These are phyloP conservation scores for Cicer judaicum DNA, from an alignment of 306 rosid species.

Conservation along the genomic window DNA sequence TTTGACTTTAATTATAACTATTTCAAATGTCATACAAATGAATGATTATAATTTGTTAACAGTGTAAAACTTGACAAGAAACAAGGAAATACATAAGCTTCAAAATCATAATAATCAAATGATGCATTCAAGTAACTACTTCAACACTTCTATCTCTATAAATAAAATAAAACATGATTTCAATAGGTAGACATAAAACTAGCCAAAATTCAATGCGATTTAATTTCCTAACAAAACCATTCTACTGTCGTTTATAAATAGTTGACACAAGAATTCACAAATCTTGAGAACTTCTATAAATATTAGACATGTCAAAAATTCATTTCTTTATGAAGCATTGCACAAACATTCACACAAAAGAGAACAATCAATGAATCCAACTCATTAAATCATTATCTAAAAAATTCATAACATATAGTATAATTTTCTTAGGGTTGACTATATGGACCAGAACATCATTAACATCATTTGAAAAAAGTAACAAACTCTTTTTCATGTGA, in stretches of 20 bases:
- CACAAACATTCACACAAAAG: background rate
- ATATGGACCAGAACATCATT: conserved; percentile 16
- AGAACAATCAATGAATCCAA: conserved; percentile 23
- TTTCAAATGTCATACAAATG: no score
- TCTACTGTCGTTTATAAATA: conserved; percentile 1
- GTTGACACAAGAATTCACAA: conserved; percentile 11
- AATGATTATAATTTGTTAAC: no score
- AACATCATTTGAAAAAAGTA: conserved; percentile 13
- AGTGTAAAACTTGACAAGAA: background rate
- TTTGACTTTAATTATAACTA: no score
- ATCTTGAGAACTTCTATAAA: background rate
- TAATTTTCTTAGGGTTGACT: background rate
- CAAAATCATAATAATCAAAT: conserved; percentile 1
- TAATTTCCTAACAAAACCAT: conserved; percentile 1
- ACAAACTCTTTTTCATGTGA: background rate
- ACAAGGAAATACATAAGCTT: background rate
- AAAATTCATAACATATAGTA: background rate
- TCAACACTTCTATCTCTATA: background rate
- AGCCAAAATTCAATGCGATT: background rate
- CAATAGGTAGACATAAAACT: background rate
- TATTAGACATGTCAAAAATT: background rate
- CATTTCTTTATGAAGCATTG: conserved; percentile 20
- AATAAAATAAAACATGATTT: background rate
- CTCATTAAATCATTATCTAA: background rate
- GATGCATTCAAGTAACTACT: conserved; percentile 2